Base-by-base conservation (phyloP, 192 early-diverging fungal genomes). In the Linnemannia elongata region DNA sequence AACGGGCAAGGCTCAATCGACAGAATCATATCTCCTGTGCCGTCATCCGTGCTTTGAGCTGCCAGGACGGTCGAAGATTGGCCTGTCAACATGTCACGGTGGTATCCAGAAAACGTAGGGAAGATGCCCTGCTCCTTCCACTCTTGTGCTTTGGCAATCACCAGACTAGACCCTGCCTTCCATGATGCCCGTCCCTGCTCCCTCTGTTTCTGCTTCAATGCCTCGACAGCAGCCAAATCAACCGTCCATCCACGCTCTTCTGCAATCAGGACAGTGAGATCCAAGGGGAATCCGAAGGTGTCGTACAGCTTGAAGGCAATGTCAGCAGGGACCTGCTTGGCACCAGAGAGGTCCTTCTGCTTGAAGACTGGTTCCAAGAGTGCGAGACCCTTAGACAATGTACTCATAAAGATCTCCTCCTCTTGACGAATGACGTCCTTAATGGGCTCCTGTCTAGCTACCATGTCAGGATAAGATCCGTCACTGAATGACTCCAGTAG, bases 251-350 rank as follows among this genome's bases (percentile, higher is more conserved):
- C 93, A 27, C 88, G 88, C 69, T 93, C 93, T 24, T 89, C 72
- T 24, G 91, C 91, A 77, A 93, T 92, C 79, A 91, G 80, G 0
- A 86, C 70, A 3, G 90, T 92, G 39, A 93, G 72, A 75, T 93
- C 93, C 33, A 93, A 75, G 2, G 93, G 93, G 74, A 93, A 93
- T 5, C 93, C 93, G 79, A 90, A 92, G 5, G 91, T 93, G 54
- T 92, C 91, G 41, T 92, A 93, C 6, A 93, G 71, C 55, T 90
- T 87, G 75, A 92, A 93, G 0, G 93, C 93, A 57, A 89, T 88
- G 0, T 84, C 76, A 4, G 91, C 82, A 9, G 89, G 89, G 6
- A 93, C 88, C 6, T 80, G 57, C 35, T 88, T 90, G 8, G 80
- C 47, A 13, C 30, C 70, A 47, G 75, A 81, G 13, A 89, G 73